A percentile compares a stretch with the other conserved stretches of the same genome.
Evolutionary conservation across 441 rosid genomes (phyloP).

Genomic region (Hypseocharis bilobata): DNA sequence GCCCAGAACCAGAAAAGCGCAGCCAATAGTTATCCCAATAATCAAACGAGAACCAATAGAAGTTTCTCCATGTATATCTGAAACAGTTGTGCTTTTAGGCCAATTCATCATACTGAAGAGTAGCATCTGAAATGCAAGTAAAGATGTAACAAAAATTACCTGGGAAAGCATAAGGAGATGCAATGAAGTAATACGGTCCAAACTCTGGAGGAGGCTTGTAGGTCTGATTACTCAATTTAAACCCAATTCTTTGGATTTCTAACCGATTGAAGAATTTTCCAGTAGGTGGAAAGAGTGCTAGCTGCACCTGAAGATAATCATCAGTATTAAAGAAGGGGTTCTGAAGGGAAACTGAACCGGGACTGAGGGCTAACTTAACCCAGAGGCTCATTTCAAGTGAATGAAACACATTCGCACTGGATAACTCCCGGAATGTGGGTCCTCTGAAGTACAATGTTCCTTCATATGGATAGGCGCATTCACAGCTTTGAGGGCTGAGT

Average conservation of each 20-base stretch:
- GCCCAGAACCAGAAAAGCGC: conserved; percentile 45
- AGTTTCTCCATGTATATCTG: conserved; percentile 37
- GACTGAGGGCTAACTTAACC: conserved; percentile 61
- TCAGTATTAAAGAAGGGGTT: conserved; percentile 72
- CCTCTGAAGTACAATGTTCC: conserved; percentile 81
- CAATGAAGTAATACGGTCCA: conserved; percentile 84
- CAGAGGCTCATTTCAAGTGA: conserved; percentile 74
- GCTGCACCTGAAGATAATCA: conserved; percentile 82
- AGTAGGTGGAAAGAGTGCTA: conserved; percentile 59
- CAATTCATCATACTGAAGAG: not conserved
- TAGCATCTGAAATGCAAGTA: conserved; percentile 4
- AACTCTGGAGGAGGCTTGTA: conserved; percentile 78
- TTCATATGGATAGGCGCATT: conserved; percentile 79
- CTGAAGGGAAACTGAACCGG: conserved; percentile 78
- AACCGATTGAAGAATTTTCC: conserved; percentile 53
- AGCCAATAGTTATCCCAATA: conserved; percentile 44
- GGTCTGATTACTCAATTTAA: conserved; percentile 76
- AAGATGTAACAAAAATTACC: conserved; percentile 33
- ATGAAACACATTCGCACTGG: conserved; percentile 56
- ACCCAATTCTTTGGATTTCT: conserved; percentile 63
- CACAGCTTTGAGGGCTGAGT: conserved; percentile 89
- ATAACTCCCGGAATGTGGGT: conserved; percentile 64
- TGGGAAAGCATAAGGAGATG: conserved; percentile 74
- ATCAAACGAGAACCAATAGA: conserved; percentile 39
- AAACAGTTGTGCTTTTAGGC: conserved; percentile 16